Evolutionary conservation across 768 basidiomycete genomes (phyloP), one percentile per base, ranked within the genome.

Genomic region (Leccinum truebloodii): DNA sequence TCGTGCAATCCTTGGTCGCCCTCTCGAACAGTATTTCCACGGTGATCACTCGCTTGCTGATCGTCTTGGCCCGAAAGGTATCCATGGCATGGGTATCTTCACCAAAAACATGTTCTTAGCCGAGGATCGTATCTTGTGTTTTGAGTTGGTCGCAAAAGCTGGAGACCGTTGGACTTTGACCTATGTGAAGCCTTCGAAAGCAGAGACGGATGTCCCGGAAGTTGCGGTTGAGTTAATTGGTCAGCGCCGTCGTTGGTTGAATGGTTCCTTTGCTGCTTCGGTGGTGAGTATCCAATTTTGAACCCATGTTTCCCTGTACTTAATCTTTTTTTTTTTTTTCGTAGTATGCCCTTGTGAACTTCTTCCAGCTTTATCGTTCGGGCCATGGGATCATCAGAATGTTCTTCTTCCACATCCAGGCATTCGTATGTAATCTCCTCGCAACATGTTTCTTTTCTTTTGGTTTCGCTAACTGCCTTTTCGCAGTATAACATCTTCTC

Each of bases 331-430:
- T 61, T 57, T 63, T 59, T n/a, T 41, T 58, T 61, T 57, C 59
- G 48, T 67, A 94, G 88, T 96, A 96, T 75, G 87, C 94, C 6
- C 76, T 97, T n/a, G 89, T 94, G 69, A 91, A 96, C 76, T 98
- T 96, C 79, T 92, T 90, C 80, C 82, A 84, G 63, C 82, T 96
- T 55, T 98, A 97, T 76, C 83, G 81, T 65, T 94, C 92, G 30
- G 84, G 87, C 13, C 95, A 98, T 68, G 90, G 90, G 28, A 82
- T 92, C 56, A 83, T 96, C 63, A 87, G 96, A 70, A 93, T 98
- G 90, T 89, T 98, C 80, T 94, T 98, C 81, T 87, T 99, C 74
- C 95, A 98, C 70, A 69, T 99, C 52, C 96, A 98, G 76, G 95
- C 87, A 46, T 60, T 98, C 57, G 93, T 94, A 72, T 63, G 89